These are phyloP conservation scores for Trichosporon sp. DNA, from an alignment of 1,284 basidiomycete genomes.

Conservation along the genomic window DNA sequence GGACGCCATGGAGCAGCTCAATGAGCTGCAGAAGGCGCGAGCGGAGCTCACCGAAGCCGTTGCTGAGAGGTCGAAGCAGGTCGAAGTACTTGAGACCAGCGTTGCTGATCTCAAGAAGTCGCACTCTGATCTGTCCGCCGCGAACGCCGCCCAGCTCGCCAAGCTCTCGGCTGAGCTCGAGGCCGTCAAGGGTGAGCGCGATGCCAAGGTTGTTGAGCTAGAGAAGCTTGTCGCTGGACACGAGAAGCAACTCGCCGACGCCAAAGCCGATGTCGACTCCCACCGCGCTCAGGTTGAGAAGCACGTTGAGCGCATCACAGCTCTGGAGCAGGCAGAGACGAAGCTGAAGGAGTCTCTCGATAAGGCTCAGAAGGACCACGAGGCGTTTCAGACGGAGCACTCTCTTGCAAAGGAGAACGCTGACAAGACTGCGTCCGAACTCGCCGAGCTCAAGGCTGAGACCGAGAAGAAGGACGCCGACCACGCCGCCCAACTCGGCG, in stretches of 20 bases:
- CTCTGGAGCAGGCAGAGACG: conserved; percentile 25
- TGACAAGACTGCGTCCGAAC: conserved; percentile 20
- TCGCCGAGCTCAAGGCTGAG: conserved; percentile 10
- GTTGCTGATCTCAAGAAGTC: conserved; percentile 47
- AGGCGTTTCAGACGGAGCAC: conserved; percentile 10
- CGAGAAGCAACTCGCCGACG: conserved; percentile 22
- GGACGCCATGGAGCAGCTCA: conserved; percentile 31
- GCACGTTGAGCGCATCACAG: conserved; percentile 19
- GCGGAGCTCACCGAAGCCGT: conserved; percentile 38
- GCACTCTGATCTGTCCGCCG: conserved; percentile 44
- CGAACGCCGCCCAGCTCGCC: conserved; percentile 39
- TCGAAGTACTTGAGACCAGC: conserved; percentile 44
- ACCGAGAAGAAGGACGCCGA: conserved; percentile 17
- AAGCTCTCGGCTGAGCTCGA: conserved; percentile 30
- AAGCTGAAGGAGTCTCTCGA: conserved; percentile 26
- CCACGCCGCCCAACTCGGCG: not conserved
- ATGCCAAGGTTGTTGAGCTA: conserved; percentile 10
- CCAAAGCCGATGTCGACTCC: conserved; percentile 16
- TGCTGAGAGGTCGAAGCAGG: conserved; percentile 38
- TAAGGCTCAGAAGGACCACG: conserved; percentile 22
- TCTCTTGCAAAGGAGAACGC: conserved; percentile 16
- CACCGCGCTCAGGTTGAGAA: conserved; percentile 15
- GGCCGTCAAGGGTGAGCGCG: conserved; percentile 21
- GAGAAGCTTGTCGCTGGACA: conserved; percentile 18
- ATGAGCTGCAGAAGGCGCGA: conserved; percentile 41